Conservation (phyloP, 1,284 basidiomycete species). For the Stereum hirsutum region DNA sequence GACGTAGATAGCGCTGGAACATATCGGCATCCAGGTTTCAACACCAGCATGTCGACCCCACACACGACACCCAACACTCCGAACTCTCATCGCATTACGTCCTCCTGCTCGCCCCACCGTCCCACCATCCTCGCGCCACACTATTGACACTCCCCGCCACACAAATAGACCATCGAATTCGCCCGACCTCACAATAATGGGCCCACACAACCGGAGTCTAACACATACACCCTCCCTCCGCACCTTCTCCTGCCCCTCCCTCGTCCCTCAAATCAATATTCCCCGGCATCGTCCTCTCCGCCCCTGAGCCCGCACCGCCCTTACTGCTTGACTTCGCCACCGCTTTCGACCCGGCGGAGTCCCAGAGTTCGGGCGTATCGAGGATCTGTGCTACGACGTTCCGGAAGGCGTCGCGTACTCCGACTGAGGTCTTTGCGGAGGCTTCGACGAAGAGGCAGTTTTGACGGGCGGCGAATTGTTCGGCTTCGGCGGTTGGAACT, state of each 20-base stretch:
- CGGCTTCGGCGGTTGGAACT: slow-evolving; percentile 74
- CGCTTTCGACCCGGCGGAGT: slow-evolving; percentile 14
- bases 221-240: not conserved
- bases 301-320: slow-evolving; percentile 6
- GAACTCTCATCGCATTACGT: too few relatives aligned
- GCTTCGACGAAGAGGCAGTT: slow-evolving; percentile 82
- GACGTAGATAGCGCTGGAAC: too few relatives aligned
- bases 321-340: slow-evolving; percentile 3
- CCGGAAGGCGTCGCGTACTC: slow-evolving; percentile 75
- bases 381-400: slow-evolving; percentile 63
- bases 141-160: too few relatives aligned
- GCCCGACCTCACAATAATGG: too few relatives aligned
- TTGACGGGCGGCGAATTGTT: slow-evolving; percentile 76
- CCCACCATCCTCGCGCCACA: too few relatives aligned
- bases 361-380: slow-evolving; percentile 45
- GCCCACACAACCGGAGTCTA: too few relatives aligned
- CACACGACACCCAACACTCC: too few relatives aligned
- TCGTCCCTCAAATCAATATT: slow-evolving; percentile 18
- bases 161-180: too few relatives aligned
- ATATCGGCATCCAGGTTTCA: too few relatives aligned
- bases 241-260: not conserved
- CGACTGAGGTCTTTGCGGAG: slow-evolving; percentile 80
- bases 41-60: too few relatives aligned
- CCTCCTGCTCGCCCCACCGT: too few relatives aligned
- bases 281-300: slow-evolving; percentile 27